Conservation (phyloP, 305 asterid genomes). For the Rubia occidens region DNA sequence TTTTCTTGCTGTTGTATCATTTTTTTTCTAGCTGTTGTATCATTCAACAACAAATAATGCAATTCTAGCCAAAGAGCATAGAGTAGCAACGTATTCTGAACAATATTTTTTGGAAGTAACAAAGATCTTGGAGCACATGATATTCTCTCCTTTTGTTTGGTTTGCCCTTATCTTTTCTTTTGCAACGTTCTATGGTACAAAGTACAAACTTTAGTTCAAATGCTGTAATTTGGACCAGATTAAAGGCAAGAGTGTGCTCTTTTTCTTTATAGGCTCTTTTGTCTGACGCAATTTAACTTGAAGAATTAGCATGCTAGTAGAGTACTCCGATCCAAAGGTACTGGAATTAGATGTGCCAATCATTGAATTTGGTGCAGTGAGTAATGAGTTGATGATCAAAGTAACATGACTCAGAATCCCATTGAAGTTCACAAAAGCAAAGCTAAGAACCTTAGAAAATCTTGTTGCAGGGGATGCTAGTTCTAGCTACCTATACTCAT, state of each 20-base stretch:
- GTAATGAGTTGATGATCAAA: constrained; percentile 30
- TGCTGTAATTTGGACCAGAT: constrained; percentile 8
- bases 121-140: constrained; percentile 3
- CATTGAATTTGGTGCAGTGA: constrained; percentile 31
- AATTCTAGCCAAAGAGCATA: not conserved
- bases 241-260: not conserved
- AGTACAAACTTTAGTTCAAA: not conserved
- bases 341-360: constrained; percentile 27
- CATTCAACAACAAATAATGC: not conserved
- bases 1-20: too few relatives aligned
- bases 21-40: too few relatives aligned
- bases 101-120: constrained; percentile 9
- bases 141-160: not conserved
- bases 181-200: not conserved
- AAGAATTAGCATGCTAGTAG: not conserved
- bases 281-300: constrained; percentile 15
- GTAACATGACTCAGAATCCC: constrained; percentile 35
- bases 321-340: constrained; percentile 30
- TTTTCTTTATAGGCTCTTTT: constrained; percentile 13
- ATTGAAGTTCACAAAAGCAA: constrained; percentile 31
- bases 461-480: constrained; percentile 9
- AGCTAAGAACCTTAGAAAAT: constrained; percentile 12
- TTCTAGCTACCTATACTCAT: too few relatives aligned
- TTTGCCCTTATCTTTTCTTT: not conserved
- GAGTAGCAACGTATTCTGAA: not conserved